Base-by-base conservation (phyloP, 2,329 filamentous ascomycete genomes). In the Hysterium pulicare region DNA sequence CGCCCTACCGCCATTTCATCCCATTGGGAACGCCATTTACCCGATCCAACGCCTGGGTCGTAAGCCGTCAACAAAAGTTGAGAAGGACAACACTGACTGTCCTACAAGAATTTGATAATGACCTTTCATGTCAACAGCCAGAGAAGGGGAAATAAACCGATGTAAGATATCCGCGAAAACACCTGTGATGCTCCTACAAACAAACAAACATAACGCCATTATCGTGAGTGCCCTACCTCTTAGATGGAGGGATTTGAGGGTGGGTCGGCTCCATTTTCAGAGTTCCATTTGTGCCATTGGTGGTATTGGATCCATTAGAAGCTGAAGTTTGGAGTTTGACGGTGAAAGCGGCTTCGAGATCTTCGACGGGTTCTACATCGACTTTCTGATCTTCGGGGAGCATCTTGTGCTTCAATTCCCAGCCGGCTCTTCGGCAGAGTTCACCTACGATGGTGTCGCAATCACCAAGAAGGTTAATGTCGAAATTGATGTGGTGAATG, bases 381-480 rank as follows among this genome's bases (percentile, higher is more conserved):
- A 89, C 73, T 44, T 73, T 68, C 65, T 88, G 82, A 24, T 77
- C 72, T 7, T 75, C 66, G n/a, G 84, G 82, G 45, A 93, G 78
- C 87, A 95, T 95, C 51, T 88, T 83, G 59, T 96, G 90, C 33
- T 79, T 63, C 40, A 95, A 68, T 5, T 81, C 73, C 93, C 93
- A 97, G 3, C 84, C 86, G 1, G 87, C 83, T 10, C 87, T 81
- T 33, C 83, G 79, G 61, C 87, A 91, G 40, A 98, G 77, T 71
- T 97, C 91, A 1, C 85, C 79, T 11, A 97, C 86, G 7, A 97
- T 83, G 31, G 90, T 79, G 61, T 98, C 93, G 68, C 91, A 96
- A 63, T 96, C 89, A 26, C 93, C 93, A n/a, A 97, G 76, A 42
- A 98, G 77, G 63, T 96, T 90, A 53, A 98, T 89, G 67, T 98